A percentile compares a stretch with the other conserved stretches of the same genome.
phyloP scores from a whole-genome alignment of 2,329 filamentous ascomycete species.

The Fusarium udum region DNA sequence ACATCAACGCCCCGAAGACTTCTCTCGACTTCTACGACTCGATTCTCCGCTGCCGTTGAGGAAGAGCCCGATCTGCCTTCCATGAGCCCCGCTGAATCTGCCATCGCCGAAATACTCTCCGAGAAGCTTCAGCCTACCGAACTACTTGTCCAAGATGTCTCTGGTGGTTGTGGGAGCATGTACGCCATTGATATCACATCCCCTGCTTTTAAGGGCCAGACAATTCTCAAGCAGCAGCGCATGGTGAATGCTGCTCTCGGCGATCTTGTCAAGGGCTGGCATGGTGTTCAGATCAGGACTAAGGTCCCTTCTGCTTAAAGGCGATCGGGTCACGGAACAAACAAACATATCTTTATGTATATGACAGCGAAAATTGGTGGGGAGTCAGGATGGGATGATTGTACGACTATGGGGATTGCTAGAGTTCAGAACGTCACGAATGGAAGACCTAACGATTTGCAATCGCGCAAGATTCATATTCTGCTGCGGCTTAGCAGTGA shows the following conservation, averaged over 20 bases:
- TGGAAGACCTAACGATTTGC: background rate
- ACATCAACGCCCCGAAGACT: constrained; percentile 8
- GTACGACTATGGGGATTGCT: constrained; percentile 9
- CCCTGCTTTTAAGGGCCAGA: constrained; percentile 73
- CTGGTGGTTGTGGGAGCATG: constrained; percentile 87
- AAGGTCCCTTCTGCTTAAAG: constrained; percentile 53
- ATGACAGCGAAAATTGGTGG: background rate
- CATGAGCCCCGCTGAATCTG: constrained; percentile 62
- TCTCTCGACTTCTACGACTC: constrained; percentile 14
- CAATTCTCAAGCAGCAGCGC: constrained; percentile 82
- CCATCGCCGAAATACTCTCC: constrained; percentile 65
- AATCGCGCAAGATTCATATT: background rate
- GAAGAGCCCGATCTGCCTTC: constrained; percentile 38
- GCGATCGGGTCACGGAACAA: background rate
- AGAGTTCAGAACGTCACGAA: background rate
- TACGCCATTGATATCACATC: constrained; percentile 84
- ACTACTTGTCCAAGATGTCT: constrained; percentile 78
- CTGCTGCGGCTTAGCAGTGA: background rate
- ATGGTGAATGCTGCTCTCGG: constrained; percentile 79
- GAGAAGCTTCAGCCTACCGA: constrained; percentile 61
- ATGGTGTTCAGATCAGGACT: constrained; percentile 83
- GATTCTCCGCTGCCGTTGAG: constrained; percentile 18
- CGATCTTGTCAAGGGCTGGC: constrained; percentile 82
- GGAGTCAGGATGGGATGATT: background rate
- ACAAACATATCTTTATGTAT: no score